Evolutionary conservation across 148 eudicot genomes (phyloP).

Genomic region (Spergularia bocconei): DNA sequence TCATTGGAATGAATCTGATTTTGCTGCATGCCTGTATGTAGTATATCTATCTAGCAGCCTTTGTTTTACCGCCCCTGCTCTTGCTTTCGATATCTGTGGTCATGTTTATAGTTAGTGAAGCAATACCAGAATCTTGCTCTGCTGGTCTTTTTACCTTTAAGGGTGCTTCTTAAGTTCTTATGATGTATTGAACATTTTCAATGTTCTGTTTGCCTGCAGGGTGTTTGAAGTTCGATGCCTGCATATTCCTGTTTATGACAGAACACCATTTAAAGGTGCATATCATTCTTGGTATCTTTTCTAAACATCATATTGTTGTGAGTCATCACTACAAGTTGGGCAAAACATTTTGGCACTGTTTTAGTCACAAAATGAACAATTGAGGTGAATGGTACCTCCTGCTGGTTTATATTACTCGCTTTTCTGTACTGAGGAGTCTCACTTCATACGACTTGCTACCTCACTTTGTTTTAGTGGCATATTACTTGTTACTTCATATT

Average conservation of each 20-base stretch:
- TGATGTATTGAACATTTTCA: background rate
- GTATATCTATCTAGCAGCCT: background rate
- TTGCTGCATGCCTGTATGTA: background rate
- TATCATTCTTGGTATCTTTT: constrained; percentile 14
- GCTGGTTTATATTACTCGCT: too few relatives aligned
- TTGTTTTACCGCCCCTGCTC: background rate
- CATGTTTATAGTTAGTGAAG: background rate
- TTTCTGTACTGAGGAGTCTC: too few relatives aligned
- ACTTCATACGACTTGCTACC: too few relatives aligned
- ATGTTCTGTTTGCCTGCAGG: constrained; percentile 44
- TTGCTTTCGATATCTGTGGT: background rate
- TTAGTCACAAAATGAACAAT: too few relatives aligned
- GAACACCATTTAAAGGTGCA: constrained; percentile 86
- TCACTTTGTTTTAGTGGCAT: too few relatives aligned
- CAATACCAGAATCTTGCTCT: constrained; percentile 4
- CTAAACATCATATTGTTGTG: background rate
- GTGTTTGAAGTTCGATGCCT: constrained; percentile 83
- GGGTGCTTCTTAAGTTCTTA: background rate
- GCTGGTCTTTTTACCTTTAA: constrained; percentile 1
- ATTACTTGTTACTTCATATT: too few relatives aligned
- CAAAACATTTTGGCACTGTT: too few relatives aligned
- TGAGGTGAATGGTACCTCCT: too few relatives aligned
- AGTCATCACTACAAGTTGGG: background rate
- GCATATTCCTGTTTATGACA: constrained; percentile 85
- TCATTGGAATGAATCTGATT: background rate